Base-by-base conservation (phyloP, 768 basidiomycete species). In the Rhizopogon rudus region DNA sequence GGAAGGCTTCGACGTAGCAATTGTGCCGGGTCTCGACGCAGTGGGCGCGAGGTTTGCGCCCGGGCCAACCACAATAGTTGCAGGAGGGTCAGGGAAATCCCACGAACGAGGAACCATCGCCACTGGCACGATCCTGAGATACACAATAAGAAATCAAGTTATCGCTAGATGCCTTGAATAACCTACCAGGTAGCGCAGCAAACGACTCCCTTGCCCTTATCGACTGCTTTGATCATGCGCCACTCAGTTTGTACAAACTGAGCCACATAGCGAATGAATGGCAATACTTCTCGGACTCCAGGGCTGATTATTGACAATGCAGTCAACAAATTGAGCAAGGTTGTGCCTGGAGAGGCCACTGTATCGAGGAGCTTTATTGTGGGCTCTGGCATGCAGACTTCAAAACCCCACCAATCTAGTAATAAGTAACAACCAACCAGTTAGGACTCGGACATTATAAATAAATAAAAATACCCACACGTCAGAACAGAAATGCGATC, bases 331-430 rank as follows among this genome's bases (percentile, higher is more conserved):
- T 88, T 87, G 65, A 93, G 77, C 35, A 89, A 66, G 0, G 86
- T 73, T 59, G 64, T 37, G 25, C 60, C 76, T 71, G 22, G 86
- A 69, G 56, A 91, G 76, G 44, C 87, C 84, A 51, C 85, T 73
- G 86, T 83, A 44, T 71, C 67, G 17, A 95, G 77, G 63, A 83
- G 80, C 29, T 64, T 65, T 37, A 95, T 62, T 1, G 89, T 81
- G 1, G 90, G 80, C 17, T 84, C 80, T 4, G 93, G 92, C 28
- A 95, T 75, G 37, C 83, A 77, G 0, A 93, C 53, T 65, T 95
- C 92, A 12, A 91, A 73, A 13, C 92, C 92, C 92, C 92, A 95
- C 92, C 92, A 93, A 68, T 93, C 91, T 93, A 58, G 17, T 25
- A 5, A 25, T 3, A 14, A 58, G 17, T 25, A 5, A 25, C 25